phyloP scores from a whole-genome alignment of 495 filamentous ascomycete species.

The Hyaloscypha bicolor region DNA sequence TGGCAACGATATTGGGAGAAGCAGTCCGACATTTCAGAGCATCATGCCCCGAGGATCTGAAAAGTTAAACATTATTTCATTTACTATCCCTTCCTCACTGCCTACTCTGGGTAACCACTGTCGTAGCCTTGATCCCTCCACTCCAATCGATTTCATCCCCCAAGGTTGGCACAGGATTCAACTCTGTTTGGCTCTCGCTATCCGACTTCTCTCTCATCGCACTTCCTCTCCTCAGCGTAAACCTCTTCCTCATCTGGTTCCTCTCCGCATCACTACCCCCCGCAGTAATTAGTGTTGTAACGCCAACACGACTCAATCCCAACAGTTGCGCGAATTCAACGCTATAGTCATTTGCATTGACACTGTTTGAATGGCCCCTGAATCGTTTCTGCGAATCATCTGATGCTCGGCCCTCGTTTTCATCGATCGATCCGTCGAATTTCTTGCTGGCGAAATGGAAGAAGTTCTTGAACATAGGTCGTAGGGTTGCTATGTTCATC shows the following conservation, averaged over 20 bases:
- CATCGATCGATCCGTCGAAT: slow-evolving; percentile 6
- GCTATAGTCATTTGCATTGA: slow-evolving; percentile 21
- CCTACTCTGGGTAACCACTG: slow-evolving; percentile 9
- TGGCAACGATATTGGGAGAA: too few species aligned
- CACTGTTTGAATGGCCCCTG: background rate
- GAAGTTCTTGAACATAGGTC: slow-evolving; percentile 33
- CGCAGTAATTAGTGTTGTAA: slow-evolving; percentile 21
- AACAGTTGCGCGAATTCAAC: slow-evolving; percentile 21
- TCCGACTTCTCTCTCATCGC: background rate
- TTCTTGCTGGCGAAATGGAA: slow-evolving; percentile 21
- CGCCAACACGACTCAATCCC: slow-evolving; percentile 20
- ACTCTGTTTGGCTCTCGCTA: slow-evolving; percentile 19
- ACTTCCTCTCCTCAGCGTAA: background rate
- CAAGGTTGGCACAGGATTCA: slow-evolving; percentile 2
- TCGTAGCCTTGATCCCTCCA: slow-evolving; percentile 22
- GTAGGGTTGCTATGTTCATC: slow-evolving; percentile 36
- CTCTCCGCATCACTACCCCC: slow-evolving; percentile 10
- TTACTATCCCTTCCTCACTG: background rate
- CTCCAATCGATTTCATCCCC: slow-evolving; percentile 17
- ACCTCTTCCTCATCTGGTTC: slow-evolving; percentile 9
- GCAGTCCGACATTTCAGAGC: too few species aligned
- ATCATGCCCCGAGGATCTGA: too few species aligned
- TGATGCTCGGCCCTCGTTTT: slow-evolving; percentile 3
- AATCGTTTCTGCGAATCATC: slow-evolving; percentile 5
- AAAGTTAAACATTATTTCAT: background rate